These are phyloP conservation scores for Psilocybe cyanescens DNA, from an alignment of 768 basidiomycete genomes.

Conservation along the genomic window DNA sequence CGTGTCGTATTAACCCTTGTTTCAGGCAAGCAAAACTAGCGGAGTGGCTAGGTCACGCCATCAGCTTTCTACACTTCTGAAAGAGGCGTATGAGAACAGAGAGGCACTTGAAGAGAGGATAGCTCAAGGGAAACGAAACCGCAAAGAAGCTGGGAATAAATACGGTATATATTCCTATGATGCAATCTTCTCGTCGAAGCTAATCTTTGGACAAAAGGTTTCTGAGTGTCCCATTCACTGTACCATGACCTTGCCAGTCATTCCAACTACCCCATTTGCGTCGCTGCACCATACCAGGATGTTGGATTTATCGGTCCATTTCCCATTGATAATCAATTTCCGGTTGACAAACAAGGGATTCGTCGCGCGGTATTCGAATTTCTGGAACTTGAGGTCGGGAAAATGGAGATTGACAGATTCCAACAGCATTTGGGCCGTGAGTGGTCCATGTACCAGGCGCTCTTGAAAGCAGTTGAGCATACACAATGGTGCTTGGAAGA, in stretches of 20 bases:
- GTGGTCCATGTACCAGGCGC: conserved; percentile 83
- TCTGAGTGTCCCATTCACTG: conserved; percentile 21
- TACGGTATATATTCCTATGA: conserved; percentile 60
- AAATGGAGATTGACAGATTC: conserved; percentile 59
- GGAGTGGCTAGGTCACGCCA: conserved; percentile 73
- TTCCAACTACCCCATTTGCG: conserved; percentile 59
- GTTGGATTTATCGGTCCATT: conserved; percentile 40
- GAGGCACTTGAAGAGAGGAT: conserved; percentile 84
- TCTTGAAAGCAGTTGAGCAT: conserved; percentile 42
- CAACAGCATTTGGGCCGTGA: conserved; percentile 80
- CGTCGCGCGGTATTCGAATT: conserved; percentile 72
- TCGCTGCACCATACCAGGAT: conserved; percentile 61
- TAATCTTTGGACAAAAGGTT: conserved; percentile 25
- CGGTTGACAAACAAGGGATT: conserved; percentile 64
- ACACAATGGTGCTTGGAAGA: neutral
- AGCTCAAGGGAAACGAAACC: conserved; percentile 79
- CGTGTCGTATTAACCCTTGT: neutral
- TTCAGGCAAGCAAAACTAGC: conserved; percentile 71
- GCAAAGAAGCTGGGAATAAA: conserved; percentile 92
- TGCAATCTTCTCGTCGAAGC: neutral
- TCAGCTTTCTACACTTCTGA: conserved; percentile 80
- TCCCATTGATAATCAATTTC: conserved; percentile 49
- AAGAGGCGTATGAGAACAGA: conserved; percentile 83
- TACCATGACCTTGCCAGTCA: conserved; percentile 56
- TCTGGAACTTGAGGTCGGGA: conserved; percentile 46